These are phyloP conservation scores for Xylaria sp. DNA, from an alignment of 495 filamentous ascomycete species.

Conservation along the genomic window DNA sequence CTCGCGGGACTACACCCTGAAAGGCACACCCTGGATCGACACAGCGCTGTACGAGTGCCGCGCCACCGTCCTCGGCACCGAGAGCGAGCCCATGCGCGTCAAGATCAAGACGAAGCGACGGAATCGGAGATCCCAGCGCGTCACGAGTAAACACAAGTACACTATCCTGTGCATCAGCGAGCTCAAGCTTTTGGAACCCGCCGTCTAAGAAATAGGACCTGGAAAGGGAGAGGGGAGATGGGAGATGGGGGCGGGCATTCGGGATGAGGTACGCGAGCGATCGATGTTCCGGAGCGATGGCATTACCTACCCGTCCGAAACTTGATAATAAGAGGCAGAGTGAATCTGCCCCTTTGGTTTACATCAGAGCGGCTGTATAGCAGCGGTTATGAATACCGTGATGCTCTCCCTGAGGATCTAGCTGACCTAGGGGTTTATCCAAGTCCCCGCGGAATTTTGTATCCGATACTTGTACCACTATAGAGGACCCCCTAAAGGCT, in stretches of 20 bases:
- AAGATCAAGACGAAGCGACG: slow-evolving; percentile 95
- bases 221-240: background rate
- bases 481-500: slow-evolving; percentile 4
- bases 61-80: slow-evolving; percentile 83
- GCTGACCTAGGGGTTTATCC: background rate
- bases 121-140: slow-evolving; percentile 72
- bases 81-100: slow-evolving; percentile 83
- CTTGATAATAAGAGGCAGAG: background rate
- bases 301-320: no score
- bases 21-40: slow-evolving; percentile 79
- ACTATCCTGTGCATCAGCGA: slow-evolving; percentile 87
- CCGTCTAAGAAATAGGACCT: slow-evolving; percentile 12
- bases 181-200: slow-evolving; percentile 69
- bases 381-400: background rate
- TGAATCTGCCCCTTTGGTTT: background rate
- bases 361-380: background rate
- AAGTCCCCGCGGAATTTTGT: background rate
- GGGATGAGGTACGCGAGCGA: background rate
- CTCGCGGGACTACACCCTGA: slow-evolving; percentile 87
- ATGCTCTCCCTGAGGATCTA: background rate
- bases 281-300: background rate
- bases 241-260: background rate
- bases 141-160: slow-evolving; percentile 84
- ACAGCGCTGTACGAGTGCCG: slow-evolving; percentile 83
- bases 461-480: slow-evolving; percentile 23